Conservation (phyloP, 2,329 filamentous ascomycete genomes). For the Allantophomopsis cytisporea region DNA sequence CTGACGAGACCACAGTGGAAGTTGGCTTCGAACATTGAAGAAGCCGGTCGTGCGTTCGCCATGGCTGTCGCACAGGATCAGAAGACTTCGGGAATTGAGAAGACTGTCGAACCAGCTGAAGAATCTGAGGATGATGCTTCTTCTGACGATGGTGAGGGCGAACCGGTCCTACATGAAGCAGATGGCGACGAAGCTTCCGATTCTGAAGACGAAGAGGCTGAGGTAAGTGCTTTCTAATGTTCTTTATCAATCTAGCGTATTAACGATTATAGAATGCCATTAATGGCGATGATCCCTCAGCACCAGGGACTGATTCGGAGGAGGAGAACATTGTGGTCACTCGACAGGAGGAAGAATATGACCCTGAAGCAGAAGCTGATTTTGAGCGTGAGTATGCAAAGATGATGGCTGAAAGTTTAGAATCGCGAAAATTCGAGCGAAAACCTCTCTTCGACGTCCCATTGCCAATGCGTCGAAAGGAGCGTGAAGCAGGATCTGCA, state of each 20-base stretch:
- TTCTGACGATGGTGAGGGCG: slow-evolving; percentile 64
- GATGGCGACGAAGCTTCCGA: slow-evolving; percentile 25
- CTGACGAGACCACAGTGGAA: slow-evolving; percentile 88
- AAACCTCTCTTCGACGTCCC: slow-evolving; percentile 95
- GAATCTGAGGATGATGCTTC: slow-evolving; percentile 57
- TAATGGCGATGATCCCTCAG: slow-evolving; percentile 33
- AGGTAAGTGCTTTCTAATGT: slow-evolving; percentile 24
- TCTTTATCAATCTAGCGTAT: too few species aligned
- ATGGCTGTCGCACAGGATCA: slow-evolving; percentile 86
- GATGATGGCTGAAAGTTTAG: slow-evolving; percentile 94
- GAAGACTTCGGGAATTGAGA: slow-evolving; percentile 62
- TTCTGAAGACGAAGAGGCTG: slow-evolving; percentile 44
- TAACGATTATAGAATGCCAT: slow-evolving; percentile 16
- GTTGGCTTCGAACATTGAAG: slow-evolving; percentile 64
- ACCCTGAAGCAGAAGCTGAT: slow-evolving; percentile 89
- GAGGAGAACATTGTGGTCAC: slow-evolving; percentile 90
- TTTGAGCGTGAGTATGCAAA: slow-evolving; percentile 97
- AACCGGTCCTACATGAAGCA: slow-evolving; percentile 38
- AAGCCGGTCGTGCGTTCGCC: slow-evolving; percentile 72
- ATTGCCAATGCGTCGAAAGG: slow-evolving; percentile 69
- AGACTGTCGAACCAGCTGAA: slow-evolving; percentile 48
- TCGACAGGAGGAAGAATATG: slow-evolving; percentile 75
- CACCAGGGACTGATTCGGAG: slow-evolving; percentile 47
- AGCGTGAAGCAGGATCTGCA: slow-evolving; percentile 38
- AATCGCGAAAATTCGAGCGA: slow-evolving; percentile 90